These are phyloP conservation scores for Penicillium crustosum DNA, from an alignment of 2,329 filamentous ascomycete species.

Conservation along the genomic window DNA sequence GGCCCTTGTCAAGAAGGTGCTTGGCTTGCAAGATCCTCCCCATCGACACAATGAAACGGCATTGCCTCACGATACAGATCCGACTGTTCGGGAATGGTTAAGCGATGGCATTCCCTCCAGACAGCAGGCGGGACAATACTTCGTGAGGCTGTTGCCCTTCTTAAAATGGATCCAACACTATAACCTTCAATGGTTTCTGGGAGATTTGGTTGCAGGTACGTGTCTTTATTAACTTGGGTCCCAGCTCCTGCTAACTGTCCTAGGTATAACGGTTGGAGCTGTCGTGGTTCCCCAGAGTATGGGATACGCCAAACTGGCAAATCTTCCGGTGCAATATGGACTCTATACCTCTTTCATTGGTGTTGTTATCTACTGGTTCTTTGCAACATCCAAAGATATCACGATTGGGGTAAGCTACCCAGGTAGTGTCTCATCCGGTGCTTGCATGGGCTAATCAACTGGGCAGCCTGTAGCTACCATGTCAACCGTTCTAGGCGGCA, in stretches of 20 bases:
- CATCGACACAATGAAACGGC: background rate
- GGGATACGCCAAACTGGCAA: slow-evolving; percentile 83
- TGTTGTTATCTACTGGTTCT: slow-evolving; percentile 92
- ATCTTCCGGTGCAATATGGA: slow-evolving; percentile 74
- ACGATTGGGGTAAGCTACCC: slow-evolving; percentile 74
- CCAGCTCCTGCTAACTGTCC: background rate
- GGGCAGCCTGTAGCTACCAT: slow-evolving; percentile 84
- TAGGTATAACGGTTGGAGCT: slow-evolving; percentile 62
- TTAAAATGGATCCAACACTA: slow-evolving; percentile 10
- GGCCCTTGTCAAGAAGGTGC: slow-evolving; percentile 1
- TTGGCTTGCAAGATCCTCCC: slow-evolving; percentile 1
- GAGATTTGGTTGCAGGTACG: slow-evolving; percentile 10
- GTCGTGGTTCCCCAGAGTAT: slow-evolving; percentile 92
- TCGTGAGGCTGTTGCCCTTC: slow-evolving; percentile 7
- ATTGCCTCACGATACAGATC: background rate
- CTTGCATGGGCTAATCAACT: background rate
- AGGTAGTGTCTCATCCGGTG: slow-evolving; percentile 18
- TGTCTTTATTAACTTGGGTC: background rate
- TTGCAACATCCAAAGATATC: slow-evolving; percentile 94
- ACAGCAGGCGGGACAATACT: background rate
- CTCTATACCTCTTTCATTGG: slow-evolving; percentile 94
- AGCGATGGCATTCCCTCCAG: slow-evolving; percentile 5
- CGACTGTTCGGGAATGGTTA: slow-evolving; percentile 10
- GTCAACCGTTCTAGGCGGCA: slow-evolving; percentile 80
- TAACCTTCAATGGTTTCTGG: slow-evolving; percentile 14